Percentiles rank a stretch among this genome's conserved stretches.
phyloP scores from a whole-genome alignment of 2,329 filamentous ascomycete species.

The Teratosphaeriaceae sp. region DNA sequence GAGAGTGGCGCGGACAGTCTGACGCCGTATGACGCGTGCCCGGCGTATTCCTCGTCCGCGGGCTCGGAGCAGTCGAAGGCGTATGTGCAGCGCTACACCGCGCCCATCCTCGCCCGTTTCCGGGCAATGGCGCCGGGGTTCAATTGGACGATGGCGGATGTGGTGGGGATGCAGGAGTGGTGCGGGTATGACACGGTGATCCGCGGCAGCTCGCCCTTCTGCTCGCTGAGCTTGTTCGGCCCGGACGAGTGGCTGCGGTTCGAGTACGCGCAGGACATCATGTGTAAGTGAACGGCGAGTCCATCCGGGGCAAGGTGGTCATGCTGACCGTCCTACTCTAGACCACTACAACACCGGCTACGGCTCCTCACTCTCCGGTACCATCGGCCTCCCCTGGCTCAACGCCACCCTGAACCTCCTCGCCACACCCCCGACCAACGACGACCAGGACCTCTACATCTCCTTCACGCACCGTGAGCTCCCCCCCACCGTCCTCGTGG shows the following conservation, averaged over 20 bases:
- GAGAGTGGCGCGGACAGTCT: constrained; percentile 54
- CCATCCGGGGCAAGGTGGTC: no score
- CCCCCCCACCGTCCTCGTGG: constrained; percentile 59
- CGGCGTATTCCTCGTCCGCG: constrained; percentile 52
- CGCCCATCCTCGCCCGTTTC: constrained; percentile 53
- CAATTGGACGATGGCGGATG: constrained; percentile 57
- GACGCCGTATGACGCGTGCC: constrained; percentile 60
- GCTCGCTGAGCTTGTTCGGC: constrained; percentile 53
- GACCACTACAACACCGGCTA: constrained; percentile 65
- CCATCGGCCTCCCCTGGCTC: constrained; percentile 60
- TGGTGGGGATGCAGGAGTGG: constrained; percentile 62
- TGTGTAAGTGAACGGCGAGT: no score
- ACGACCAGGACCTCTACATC: constrained; percentile 54
- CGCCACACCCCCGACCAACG: constrained; percentile 37
- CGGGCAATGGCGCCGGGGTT: constrained; percentile 49
- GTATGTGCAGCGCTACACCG: constrained; percentile 48
- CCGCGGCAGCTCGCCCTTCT: constrained; percentile 57
- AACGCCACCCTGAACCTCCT: constrained; percentile 52
- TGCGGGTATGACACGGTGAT: constrained; percentile 67
- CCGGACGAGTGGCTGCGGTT: constrained; percentile 57
- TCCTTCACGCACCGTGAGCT: constrained; percentile 65
- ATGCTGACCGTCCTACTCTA: no score
- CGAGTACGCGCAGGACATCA: constrained; percentile 61
- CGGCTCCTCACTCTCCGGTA: constrained; percentile 50
- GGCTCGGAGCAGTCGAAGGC: constrained; percentile 47